Base-by-base conservation (phyloP, 495 filamentous ascomycete genomes). In the Aspergillus cavernicola region DNA sequence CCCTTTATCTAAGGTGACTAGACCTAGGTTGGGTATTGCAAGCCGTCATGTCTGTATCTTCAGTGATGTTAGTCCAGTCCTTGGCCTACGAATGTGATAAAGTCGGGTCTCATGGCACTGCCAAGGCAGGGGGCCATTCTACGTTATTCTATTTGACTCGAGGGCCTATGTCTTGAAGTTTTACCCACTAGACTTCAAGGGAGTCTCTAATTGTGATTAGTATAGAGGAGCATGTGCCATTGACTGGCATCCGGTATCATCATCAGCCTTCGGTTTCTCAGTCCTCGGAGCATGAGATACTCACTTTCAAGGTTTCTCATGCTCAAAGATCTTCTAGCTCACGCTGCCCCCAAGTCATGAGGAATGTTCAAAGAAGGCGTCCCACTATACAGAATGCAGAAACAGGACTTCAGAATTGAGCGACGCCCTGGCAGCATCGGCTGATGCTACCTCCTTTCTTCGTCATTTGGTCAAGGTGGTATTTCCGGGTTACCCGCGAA, bases 311-410 rank as follows among this genome's bases (percentile, higher is more conserved):
- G n/a, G 15, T 15, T 4, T 39, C 18, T 31, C 32, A 11, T 39
- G 46, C 35, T 29, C 9, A 18, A 37, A 18, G 12, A 23, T 12
- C n/a, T 37, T 38, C 6, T 15, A 19, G 16, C 13, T 35, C 23
- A 47, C 10, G 10, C 15, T 28, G 16, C 12, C 38, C 46, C 13
- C 35, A 38, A 43, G 22, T 51, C 32, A 52, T 50, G 42, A 56
- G 42, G 59, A 61, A 61, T 61, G 59, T 49, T 26, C 28, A 48
- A 53, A 47, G 42, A 44, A 29, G 33, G 33, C 37, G 49, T 40
- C 39, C 54, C 54, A 36, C 58, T 38, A 44, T 31, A 40, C 54
- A 61, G 58, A 61, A 61, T 61, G 58, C 58, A 53, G 33, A 42
- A 52, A 49, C 50, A 50, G 33, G 37, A 31, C 20, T n/a, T 18